Conservation (phyloP, 306 rosid species). For the Medicago truncatula region MtrunA17r5.0-ANR NC_053042.1:40909501-40910000, state of each 20-base stretch:
- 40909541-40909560: background rate
- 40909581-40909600: constrained; percentile 89
- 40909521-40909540: background rate
- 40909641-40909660: constrained; percentile 81
- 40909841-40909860: constrained; percentile 24
- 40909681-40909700: constrained; percentile 87
- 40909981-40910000: constrained; percentile 20
- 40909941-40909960: too few species aligned
- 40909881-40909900: constrained; percentile 34
- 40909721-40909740: constrained; percentile 66
- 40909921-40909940: constrained; percentile 10
- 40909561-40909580: constrained; percentile 87
- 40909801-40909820: constrained; percentile 61
- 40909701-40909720: constrained; percentile 81
- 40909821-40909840: constrained; percentile 25
- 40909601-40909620: constrained; percentile 92
- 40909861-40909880: constrained; percentile 30
- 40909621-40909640: constrained; percentile 86
- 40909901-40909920: constrained; percentile 34
- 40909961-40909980: background rate
- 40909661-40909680: constrained; percentile 65
- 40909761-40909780: constrained; percentile 90
- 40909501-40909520: background rate
- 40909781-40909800: constrained; percentile 73
- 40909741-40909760: constrained; percentile 92